These are phyloP conservation scores for Mycosphaerella sp. DNA, from an alignment of 2,329 filamentous ascomycete genomes.

Conservation along the genomic window DNA sequence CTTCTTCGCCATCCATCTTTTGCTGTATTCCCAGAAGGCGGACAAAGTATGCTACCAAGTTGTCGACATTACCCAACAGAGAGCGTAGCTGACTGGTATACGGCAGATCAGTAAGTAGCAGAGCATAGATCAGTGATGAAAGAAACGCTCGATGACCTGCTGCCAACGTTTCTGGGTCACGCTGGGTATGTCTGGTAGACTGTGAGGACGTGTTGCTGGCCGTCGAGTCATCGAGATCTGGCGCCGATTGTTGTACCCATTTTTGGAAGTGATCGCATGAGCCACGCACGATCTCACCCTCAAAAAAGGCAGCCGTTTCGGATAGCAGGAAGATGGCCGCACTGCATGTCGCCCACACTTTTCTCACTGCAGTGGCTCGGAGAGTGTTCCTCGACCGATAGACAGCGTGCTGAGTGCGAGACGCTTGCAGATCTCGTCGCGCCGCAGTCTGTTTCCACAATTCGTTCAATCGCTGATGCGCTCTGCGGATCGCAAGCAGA, in stretches of 20 bases:
- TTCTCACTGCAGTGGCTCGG: constrained; percentile 64
- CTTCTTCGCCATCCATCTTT: constrained; percentile 70
- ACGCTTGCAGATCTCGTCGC: constrained; percentile 61
- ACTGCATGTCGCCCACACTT: constrained; percentile 83
- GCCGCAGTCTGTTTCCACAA: constrained; percentile 81
- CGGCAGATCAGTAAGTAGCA: constrained; percentile 57
- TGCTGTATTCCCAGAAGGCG: constrained; percentile 71
- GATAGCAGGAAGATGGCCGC: constrained; percentile 83
- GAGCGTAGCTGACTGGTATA: constrained; percentile 62
- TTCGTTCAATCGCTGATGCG: constrained; percentile 75
- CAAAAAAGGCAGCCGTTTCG: constrained; percentile 80
- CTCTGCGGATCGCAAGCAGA: constrained; percentile 74
- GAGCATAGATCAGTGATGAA: constrained; percentile 55
- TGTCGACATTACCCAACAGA: constrained; percentile 69
- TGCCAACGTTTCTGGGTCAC: constrained; percentile 80
- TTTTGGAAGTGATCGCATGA: constrained; percentile 72
- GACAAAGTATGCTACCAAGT: constrained; percentile 67
- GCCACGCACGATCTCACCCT: constrained; percentile 77
- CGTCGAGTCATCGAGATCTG: constrained; percentile 1
- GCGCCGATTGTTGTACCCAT: constrained; percentile 48
- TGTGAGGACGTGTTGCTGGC: background rate
- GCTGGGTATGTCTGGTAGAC: constrained; percentile 34
- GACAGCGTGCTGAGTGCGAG: constrained; percentile 48
- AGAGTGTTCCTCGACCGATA: constrained; percentile 58
- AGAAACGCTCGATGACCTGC: constrained; percentile 75